Percentiles rank a stretch among this genome's conserved stretches.
Conservation (phyloP, 1,284 basidiomycete genomes). For the Apiotrichum siamense region DNA sequence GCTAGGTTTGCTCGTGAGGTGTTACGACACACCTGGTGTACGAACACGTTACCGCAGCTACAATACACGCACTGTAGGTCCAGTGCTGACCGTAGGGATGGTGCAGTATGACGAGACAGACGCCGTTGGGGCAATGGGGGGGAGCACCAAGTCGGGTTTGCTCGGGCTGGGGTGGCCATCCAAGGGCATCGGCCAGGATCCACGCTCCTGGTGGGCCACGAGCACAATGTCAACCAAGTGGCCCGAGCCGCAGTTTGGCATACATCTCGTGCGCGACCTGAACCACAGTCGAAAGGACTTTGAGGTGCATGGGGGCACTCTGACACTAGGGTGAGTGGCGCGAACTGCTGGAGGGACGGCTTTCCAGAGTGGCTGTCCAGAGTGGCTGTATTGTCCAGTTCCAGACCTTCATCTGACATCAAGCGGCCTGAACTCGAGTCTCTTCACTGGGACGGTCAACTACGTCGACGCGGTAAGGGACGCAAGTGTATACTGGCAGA, state of each 20-base stretch:
- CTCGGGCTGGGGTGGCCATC: conserved; percentile 45
- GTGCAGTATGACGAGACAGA: conserved; percentile 31
- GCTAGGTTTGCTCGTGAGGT: conserved; percentile 33
- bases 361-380: background rate
- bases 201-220: conserved; percentile 41
- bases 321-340: conserved; percentile 52
- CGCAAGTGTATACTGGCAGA: conserved; percentile 1
- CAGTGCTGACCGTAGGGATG: conserved; percentile 3
- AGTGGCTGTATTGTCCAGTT: background rate
- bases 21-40: too few relatives aligned
- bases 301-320: conserved; percentile 56
- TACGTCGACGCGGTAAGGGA: conserved; percentile 48
- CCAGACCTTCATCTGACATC: background rate
- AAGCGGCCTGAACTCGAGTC: conserved; percentile 51
- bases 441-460: conserved; percentile 69
- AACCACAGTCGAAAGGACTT: conserved; percentile 48
- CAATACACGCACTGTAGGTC: too few relatives aligned
- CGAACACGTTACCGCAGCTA: too few relatives aligned
- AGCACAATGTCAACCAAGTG: conserved; percentile 33
- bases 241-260: conserved; percentile 63
- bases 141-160: conserved; percentile 38
- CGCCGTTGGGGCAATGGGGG: conserved; percentile 21
- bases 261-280: conserved; percentile 60
- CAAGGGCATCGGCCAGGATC: conserved; percentile 21
- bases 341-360: background rate